Evolutionary conservation across 2,329 filamentous ascomycete genomes (phyloP).

Genomic region (Paracamarosporium sp.): DNA sequence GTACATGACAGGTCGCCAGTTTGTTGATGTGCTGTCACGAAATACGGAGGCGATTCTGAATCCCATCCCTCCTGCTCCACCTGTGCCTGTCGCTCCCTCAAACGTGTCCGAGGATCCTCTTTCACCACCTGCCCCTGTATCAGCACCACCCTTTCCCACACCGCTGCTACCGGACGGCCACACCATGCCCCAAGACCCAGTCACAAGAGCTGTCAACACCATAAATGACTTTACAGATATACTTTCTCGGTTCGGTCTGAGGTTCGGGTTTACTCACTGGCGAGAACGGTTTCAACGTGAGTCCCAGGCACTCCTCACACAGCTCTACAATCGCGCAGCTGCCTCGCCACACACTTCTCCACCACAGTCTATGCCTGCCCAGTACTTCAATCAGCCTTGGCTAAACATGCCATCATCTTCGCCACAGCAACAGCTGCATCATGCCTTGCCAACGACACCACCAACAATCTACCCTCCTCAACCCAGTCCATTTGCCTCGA

Average conservation of each 20-base stretch:
- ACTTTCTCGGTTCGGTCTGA: slow-evolving; percentile 53
- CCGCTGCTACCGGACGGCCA: slow-evolving; percentile 33
- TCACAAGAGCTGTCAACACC: slow-evolving; percentile 51
- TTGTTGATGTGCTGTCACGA: slow-evolving; percentile 63
- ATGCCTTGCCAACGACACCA: slow-evolving; percentile 36
- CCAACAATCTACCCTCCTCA: slow-evolving; percentile 36
- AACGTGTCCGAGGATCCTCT: slow-evolving; percentile 45
- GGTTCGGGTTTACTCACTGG: slow-evolving; percentile 59
- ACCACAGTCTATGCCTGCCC: slow-evolving; percentile 9
- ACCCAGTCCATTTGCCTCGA: slow-evolving; percentile 34
- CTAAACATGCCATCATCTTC: slow-evolving; percentile 30
- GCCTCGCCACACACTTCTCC: slow-evolving; percentile 31
- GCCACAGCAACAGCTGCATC: slow-evolving; percentile 32
- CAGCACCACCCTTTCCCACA: slow-evolving; percentile 42
- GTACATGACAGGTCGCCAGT: slow-evolving; percentile 70
- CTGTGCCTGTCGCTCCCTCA: slow-evolving; percentile 36
- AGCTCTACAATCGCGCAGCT: slow-evolving; percentile 48
- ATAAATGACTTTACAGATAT: slow-evolving; percentile 57
- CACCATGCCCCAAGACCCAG: slow-evolving; percentile 37
- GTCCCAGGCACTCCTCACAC: slow-evolving; percentile 48
- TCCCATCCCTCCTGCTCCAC: slow-evolving; percentile 50
- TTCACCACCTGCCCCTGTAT: slow-evolving; percentile 33
- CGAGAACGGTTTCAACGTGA: slow-evolving; percentile 57
- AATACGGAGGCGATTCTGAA: slow-evolving; percentile 56
- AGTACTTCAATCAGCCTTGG: slow-evolving; percentile 34